Evolutionary conservation across 306 rosid genomes (phyloP).

Genomic region (Cucurbita ficifolia): DNA sequence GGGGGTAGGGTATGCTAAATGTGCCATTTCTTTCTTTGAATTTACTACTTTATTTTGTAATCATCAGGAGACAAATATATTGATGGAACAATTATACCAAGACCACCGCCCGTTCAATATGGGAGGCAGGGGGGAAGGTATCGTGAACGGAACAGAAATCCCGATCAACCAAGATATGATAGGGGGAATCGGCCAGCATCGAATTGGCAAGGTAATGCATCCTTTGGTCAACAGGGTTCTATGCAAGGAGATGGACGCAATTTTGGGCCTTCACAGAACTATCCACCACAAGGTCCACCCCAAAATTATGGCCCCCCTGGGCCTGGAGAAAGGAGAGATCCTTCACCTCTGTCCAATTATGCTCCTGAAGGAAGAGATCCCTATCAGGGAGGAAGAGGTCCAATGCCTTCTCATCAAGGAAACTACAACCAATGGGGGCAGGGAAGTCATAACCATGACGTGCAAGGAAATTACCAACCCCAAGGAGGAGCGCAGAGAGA

Average conservation of each 20-base stretch:
- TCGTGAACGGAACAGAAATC: slow-evolving; percentile 28
- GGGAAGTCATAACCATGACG: slow-evolving; percentile 15
- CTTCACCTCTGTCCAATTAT: slow-evolving; percentile 6
- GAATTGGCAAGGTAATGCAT: slow-evolving; percentile 28
- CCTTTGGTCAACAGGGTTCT: slow-evolving; percentile 24
- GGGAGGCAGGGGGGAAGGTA: slow-evolving; percentile 37
- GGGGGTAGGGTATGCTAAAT: neutral
- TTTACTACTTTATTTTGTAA: neutral
- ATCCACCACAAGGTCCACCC: slow-evolving; percentile 18
- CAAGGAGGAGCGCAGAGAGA: slow-evolving; percentile 32
- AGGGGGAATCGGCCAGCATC: slow-evolving; percentile 20
- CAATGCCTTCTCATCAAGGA: slow-evolving; percentile 35
- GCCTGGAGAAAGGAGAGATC: slow-evolving; percentile 36
- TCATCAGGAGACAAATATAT: slow-evolving; percentile 73
- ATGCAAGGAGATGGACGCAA: slow-evolving; percentile 39
- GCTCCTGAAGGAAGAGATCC: neutral
- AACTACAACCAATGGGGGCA: slow-evolving; percentile 22
- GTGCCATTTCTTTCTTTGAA: neutral
- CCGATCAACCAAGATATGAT: slow-evolving; percentile 23
- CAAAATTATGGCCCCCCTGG: slow-evolving; percentile 30
- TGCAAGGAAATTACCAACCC: slow-evolving; percentile 25
- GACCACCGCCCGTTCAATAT: slow-evolving; percentile 74
- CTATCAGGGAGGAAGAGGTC: slow-evolving; percentile 18
- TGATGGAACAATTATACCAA: slow-evolving; percentile 62
- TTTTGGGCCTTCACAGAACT: slow-evolving; percentile 32